A percentile compares a stretch with the other conserved stretches of the same genome.
These are phyloP conservation scores for Ceratocystis cubensis DNA, from an alignment of 2,329 filamentous ascomycete genomes.

Conservation along the genomic window DNA sequence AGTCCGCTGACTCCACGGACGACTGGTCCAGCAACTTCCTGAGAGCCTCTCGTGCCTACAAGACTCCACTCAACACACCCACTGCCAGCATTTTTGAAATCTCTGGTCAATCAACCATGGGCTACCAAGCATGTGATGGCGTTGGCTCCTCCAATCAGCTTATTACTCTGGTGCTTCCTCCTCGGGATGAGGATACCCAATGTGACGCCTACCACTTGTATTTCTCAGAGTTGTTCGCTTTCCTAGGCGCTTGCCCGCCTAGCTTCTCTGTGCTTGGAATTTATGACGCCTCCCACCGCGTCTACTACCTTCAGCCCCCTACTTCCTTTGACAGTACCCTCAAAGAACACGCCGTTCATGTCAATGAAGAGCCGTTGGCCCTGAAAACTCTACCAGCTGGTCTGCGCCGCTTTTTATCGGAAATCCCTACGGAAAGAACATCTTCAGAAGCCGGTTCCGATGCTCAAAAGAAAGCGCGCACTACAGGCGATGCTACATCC, in stretches of 20 bases:
- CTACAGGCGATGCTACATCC: background rate
- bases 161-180: conserved; percentile 19
- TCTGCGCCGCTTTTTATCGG: conserved; percentile 19
- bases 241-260: conserved; percentile 17
- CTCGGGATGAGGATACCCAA: conserved; percentile 13
- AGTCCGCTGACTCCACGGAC: background rate
- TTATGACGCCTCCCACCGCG: conserved; percentile 20
- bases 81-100: conserved; percentile 16
- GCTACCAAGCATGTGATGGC: background rate
- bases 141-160: background rate
- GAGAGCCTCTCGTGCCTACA: conserved; percentile 6
- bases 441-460: background rate
- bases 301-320: conserved; percentile 21
- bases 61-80: conserved; percentile 15
- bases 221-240: conserved; percentile 17
- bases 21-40: background rate
- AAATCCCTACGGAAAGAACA: conserved; percentile 2
- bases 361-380: background rate
- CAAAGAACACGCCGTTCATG: conserved; percentile 2
- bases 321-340: conserved; percentile 17
- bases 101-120: conserved; percentile 2
- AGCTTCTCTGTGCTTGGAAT: conserved; percentile 19
- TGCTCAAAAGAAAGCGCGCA: background rate
- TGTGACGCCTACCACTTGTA: conserved; percentile 19
- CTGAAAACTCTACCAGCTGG: conserved; percentile 17